Base-by-base conservation (phyloP, 371 early-diverging fungal genomes). In the Mortierella sp. region DNA sequence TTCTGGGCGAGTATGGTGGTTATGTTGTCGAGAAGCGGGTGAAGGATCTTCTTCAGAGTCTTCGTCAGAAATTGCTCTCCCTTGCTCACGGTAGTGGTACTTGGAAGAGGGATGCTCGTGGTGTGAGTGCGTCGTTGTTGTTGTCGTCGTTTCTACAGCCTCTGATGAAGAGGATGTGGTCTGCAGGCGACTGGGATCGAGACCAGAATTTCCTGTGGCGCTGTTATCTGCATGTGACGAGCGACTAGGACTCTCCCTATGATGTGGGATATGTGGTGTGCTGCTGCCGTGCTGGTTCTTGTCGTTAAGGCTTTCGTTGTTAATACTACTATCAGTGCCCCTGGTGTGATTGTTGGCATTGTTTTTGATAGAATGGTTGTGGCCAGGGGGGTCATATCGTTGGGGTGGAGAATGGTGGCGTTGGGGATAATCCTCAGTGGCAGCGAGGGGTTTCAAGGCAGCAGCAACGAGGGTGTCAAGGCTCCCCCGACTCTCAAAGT, bases 391-490 rank as follows among this genome's bases (percentile, higher is more conserved):
- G 10, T 74, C 72, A 54, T 46, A 54, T 68, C 38, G 41, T 10
- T 38, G 68, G 10, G 41, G 68, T 8, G 75, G n/a, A 16, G 72
- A 48, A 44, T 63, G 72, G 44, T 46, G 65, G 70, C 55, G 75
- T 51, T 55, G 75, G 8, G 63, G 29, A 38, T 54, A 77, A 18
- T 51, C 58, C 11, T 46, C 48, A 46, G 12, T 3, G 4, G 51
- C 80, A 29, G 54, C 74, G 55, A 76, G 27, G 35, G 86, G 82
- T 27, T 86, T 82, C 65, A 86, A 65, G 1, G 86, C 86, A 29
- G 86, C 86, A n/a, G 82, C 80, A 10, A 75, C 86, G 21, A 86
- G 71, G 41, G 86, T 79, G 29, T 86, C 86, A 11, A 86, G 80
- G 48, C 75, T 79, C 14, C 82, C 82, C 56, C 82, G 76, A 75